Percentiles rank a stretch among this genome's conserved stretches.
phyloP scores from a whole-genome alignment of 2,329 filamentous ascomycete genomes.

The Alternaria consortialis region DNA sequence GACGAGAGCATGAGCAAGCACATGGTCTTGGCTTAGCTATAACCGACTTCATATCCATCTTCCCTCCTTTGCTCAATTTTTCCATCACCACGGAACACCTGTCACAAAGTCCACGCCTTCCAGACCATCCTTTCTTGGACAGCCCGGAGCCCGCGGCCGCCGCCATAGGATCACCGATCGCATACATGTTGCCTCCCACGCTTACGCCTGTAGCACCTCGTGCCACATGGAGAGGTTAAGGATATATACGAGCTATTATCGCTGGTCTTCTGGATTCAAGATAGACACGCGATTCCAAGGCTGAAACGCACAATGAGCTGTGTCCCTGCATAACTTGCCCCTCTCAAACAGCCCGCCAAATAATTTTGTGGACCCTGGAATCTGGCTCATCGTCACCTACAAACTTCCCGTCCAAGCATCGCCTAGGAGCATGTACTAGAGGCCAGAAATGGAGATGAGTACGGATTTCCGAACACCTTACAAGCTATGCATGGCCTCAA shows the following conservation, averaged over 20 bases:
- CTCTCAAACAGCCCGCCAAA: slow-evolving; percentile 6
- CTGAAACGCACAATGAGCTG: slow-evolving; percentile 9
- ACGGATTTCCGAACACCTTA: neutral
- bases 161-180: neutral
- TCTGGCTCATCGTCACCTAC: slow-evolving; percentile 6
- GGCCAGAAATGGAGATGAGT: neutral
- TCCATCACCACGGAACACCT: neutral
- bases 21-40: neutral
- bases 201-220: neutral
- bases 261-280: neutral
- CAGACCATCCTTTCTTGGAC: neutral
- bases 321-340: slow-evolving; percentile 19
- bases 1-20: neutral
- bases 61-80: neutral
- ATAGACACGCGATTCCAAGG: neutral
- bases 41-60: neutral
- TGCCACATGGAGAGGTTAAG: neutral
- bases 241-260: neutral
- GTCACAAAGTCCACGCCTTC: neutral
- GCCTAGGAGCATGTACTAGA: neutral
- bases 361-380: slow-evolving; percentile 15
- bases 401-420: neutral
- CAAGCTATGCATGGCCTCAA: neutral
- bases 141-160: slow-evolving; percentile 7
- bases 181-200: neutral